Evolutionary conservation across 192 early-diverging fungal species (phyloP).

Genomic region (Backusella psychrophila): DNA sequence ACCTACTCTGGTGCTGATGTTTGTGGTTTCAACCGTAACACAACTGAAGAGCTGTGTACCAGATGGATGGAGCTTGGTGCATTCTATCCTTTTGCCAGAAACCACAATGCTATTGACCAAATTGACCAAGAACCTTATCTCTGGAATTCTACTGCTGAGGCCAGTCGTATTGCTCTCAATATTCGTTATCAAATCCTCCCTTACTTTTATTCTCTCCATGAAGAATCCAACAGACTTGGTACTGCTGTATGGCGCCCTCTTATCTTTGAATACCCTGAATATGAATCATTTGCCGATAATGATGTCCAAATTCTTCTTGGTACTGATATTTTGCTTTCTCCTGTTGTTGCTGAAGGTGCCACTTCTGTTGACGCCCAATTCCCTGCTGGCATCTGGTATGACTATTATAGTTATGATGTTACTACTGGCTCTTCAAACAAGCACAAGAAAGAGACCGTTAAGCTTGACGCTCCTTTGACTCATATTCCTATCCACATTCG

Average conservation of each 20-base stretch:
- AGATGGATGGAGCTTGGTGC: slow-evolving; percentile 65
- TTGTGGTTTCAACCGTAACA: slow-evolving; percentile 62
- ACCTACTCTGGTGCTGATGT: slow-evolving; percentile 71
- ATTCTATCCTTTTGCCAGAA: slow-evolving; percentile 43
- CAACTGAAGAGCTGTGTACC: slow-evolving; percentile 61
- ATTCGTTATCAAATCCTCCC: slow-evolving; percentile 61
- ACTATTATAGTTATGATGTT: slow-evolving; percentile 46
- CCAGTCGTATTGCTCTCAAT: slow-evolving; percentile 46
- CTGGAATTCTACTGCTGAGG: slow-evolving; percentile 55
- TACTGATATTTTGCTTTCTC: slow-evolving; percentile 53
- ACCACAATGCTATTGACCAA: slow-evolving; percentile 55
- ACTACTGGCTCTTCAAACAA: slow-evolving; percentile 11
- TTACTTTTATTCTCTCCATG: slow-evolving; percentile 58
- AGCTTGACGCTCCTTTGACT: slow-evolving; percentile 50
- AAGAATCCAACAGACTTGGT: slow-evolving; percentile 47
- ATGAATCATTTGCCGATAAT: slow-evolving; percentile 31
- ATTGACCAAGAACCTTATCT: slow-evolving; percentile 60
- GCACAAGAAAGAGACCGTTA: too few relatives aligned
- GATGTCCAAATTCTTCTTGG: slow-evolving; percentile 66
- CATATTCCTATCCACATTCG: slow-evolving; percentile 60
- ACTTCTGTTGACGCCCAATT: slow-evolving; percentile 59
- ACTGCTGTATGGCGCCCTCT: slow-evolving; percentile 55
- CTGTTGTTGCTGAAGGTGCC: slow-evolving; percentile 48
- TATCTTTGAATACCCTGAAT: slow-evolving; percentile 49
- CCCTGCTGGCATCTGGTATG: slow-evolving; percentile 63